A percentile compares a stretch with the other conserved stretches of the same genome.
Evolutionary conservation across 2,329 filamentous ascomycete species (phyloP).

Genomic region (Epichloe glyceriae): DNA sequence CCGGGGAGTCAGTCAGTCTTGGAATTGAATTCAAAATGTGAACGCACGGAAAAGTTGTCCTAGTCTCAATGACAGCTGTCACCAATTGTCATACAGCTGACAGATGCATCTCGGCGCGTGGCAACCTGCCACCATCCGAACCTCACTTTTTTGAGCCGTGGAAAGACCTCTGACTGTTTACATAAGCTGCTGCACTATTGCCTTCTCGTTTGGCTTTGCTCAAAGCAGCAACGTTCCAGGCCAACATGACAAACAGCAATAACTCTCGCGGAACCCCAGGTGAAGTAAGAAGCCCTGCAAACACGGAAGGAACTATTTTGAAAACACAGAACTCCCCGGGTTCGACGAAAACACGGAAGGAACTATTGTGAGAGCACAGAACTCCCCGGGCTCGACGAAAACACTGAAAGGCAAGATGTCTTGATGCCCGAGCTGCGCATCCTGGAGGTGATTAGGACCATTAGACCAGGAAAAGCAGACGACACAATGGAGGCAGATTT

Average conservation of each 20-base stretch:
- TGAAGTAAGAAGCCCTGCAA: no score
- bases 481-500: not conserved
- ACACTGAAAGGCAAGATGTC: not conserved
- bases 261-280: not conserved
- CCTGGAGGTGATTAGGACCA: not conserved
- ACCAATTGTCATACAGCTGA: not conserved
- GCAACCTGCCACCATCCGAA: not conserved
- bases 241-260: not conserved
- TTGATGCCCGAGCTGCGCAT: not conserved
- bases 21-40: no score
- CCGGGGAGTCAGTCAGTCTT: no score
- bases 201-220: not conserved
- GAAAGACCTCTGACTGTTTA: no score
- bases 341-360: not conserved
- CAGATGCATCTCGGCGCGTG: not conserved
- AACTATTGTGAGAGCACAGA: not conserved
- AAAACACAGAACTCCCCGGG: no score
- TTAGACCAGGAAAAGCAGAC: not conserved
- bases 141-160: not conserved
- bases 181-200: no score
- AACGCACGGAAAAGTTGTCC: no score
- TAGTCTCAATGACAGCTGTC: not conserved
- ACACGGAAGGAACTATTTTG: not conserved
- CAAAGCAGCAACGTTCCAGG: not conserved
- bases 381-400: not conserved